Evolutionary conservation across 352 stramenopile genomes (phyloP).

Genomic region (Globisporangium carolinianum): DNA sequence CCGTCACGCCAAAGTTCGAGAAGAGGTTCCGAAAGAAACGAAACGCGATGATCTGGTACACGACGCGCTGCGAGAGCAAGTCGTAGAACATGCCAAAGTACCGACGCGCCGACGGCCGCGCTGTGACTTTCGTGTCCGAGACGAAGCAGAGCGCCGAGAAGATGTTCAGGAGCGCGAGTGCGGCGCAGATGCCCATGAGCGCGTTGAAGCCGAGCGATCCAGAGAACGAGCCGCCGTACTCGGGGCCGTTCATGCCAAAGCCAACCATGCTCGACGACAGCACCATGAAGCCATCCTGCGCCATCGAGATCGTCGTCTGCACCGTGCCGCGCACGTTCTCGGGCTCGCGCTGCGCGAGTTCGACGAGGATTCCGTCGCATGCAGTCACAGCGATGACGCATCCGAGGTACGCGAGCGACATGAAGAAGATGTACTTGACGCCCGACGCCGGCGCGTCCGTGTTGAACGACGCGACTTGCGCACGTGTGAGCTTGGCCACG

Average conservation of each 20-base stretch:
- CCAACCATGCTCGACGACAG: conserved; percentile 38
- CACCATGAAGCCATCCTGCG: conserved; percentile 29
- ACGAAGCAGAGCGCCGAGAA: not conserved
- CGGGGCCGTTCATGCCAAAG: conserved; percentile 31
- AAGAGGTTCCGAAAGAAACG: conserved; percentile 44
- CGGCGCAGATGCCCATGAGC: conserved; percentile 36
- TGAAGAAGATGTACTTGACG: conserved; percentile 46
- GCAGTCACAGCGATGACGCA: conserved; percentile 73
- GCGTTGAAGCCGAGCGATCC: conserved; percentile 51
- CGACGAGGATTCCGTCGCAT: conserved; percentile 55
- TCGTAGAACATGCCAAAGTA: conserved; percentile 35
- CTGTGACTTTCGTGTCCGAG: not conserved
- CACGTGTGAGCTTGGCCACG: conserved; percentile 20
- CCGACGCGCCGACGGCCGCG: conserved; percentile 24
- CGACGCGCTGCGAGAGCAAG: conserved; percentile 36
- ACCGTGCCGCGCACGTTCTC: conserved; percentile 30
- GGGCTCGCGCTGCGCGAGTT: conserved; percentile 44
- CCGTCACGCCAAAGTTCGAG: conserved; percentile 39
- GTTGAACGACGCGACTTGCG: conserved; percentile 34
- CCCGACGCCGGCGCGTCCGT: conserved; percentile 27
- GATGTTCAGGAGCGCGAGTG: conserved; percentile 30
- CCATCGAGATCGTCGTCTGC: conserved; percentile 29
- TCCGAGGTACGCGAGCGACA: conserved; percentile 68
- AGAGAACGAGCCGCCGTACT: conserved; percentile 42
- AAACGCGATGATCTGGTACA: conserved; percentile 50